Conservation (phyloP, 257 asterid genomes). For the Ilex aquifolium region DNA sequence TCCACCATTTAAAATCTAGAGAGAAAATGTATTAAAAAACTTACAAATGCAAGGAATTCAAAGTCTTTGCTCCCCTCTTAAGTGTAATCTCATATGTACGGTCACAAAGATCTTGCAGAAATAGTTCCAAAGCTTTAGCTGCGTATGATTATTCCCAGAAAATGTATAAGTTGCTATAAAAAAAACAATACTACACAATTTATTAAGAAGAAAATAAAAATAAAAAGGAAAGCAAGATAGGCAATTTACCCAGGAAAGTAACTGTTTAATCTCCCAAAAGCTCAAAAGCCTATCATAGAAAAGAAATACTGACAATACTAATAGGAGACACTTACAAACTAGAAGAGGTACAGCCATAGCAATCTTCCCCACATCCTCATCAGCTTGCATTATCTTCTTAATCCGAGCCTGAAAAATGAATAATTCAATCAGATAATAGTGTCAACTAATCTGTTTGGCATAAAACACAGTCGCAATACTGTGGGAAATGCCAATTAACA, state of each 20-base stretch:
- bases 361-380: slow-evolving; percentile 86
- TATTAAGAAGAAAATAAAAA: neutral
- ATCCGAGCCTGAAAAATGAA: slow-evolving; percentile 56
- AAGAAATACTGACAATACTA: slow-evolving; percentile 1
- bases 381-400: slow-evolving; percentile 88
- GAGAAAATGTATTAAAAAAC: slow-evolving; percentile 17
- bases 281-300: neutral
- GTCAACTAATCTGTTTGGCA: neutral
- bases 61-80: slow-evolving; percentile 68
- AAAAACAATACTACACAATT: neutral
- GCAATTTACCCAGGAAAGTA: neutral
- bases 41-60: slow-evolving; percentile 70
- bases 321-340: slow-evolving; percentile 49
- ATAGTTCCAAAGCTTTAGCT: slow-evolving; percentile 83
- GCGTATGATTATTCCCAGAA: slow-evolving; percentile 12
- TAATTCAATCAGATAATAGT: neutral
- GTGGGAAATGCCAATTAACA: too few species aligned
- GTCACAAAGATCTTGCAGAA: slow-evolving; percentile 80
- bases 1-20: neutral
- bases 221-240: neutral
- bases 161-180: slow-evolving; percentile 5
- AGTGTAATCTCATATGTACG: slow-evolving; percentile 67
- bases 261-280: neutral
- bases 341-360: slow-evolving; percentile 85
- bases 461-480: too few species aligned